Evolutionary conservation across 1,284 basidiomycete species (phyloP).

Genomic region (Heterobasidion parviporum): DNA sequence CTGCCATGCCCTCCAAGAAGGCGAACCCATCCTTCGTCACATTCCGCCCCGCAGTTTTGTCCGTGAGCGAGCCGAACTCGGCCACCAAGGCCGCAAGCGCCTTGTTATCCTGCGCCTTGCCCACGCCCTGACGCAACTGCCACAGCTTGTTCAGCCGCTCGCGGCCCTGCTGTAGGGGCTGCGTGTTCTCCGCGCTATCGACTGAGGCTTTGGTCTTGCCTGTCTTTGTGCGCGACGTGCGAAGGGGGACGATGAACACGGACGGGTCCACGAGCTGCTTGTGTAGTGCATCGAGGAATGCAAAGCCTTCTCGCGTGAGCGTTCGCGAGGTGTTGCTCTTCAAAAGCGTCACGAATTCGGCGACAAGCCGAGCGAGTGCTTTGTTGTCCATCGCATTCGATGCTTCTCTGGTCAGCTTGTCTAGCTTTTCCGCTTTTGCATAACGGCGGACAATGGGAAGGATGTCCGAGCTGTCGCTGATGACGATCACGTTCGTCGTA

Average conservation of each 20-base stretch:
- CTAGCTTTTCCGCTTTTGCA: slow-evolving; percentile 47
- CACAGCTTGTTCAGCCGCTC: slow-evolving; percentile 53
- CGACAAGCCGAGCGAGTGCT: slow-evolving; percentile 41
- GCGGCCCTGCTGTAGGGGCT: slow-evolving; percentile 14
- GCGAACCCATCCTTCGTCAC: slow-evolving; percentile 70
- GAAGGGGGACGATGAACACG: slow-evolving; percentile 44
- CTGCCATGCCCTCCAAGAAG: slow-evolving; percentile 55
- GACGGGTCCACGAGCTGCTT: slow-evolving; percentile 63
- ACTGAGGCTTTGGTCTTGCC: slow-evolving; percentile 17
- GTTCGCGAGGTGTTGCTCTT: slow-evolving; percentile 54
- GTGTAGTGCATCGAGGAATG: slow-evolving; percentile 57
- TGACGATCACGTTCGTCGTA: slow-evolving; percentile 34
- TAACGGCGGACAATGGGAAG: slow-evolving; percentile 20
- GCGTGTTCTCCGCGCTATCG: background rate
- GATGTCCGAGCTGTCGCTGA: slow-evolving; percentile 35
- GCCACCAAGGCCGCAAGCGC: slow-evolving; percentile 52
- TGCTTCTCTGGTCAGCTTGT: slow-evolving; percentile 34
- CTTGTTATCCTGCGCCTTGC: slow-evolving; percentile 38
- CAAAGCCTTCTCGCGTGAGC: slow-evolving; percentile 63
- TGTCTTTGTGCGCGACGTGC: slow-evolving; percentile 37
- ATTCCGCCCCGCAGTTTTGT: slow-evolving; percentile 54
- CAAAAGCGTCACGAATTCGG: slow-evolving; percentile 50
- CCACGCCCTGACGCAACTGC: slow-evolving; percentile 45
- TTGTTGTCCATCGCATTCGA: slow-evolving; percentile 44
- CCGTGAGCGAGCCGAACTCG: slow-evolving; percentile 60